Evolutionary conservation across 2,329 filamentous ascomycete genomes (phyloP).

Genomic region (Exserohilum rostratum): DNA sequence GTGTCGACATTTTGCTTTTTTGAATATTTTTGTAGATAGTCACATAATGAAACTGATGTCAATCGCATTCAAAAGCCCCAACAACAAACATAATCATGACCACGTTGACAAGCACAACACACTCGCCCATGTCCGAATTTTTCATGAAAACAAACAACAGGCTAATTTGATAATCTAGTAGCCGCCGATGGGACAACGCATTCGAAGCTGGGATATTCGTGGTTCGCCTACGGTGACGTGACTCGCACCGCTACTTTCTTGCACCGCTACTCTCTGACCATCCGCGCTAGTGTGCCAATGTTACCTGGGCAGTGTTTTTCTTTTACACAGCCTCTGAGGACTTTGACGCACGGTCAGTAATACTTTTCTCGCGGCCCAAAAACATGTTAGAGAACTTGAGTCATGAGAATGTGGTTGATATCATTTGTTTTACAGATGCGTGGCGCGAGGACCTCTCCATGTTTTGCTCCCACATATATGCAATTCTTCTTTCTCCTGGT

Average conservation of each 20-base stretch:
- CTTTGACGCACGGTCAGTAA: not conserved
- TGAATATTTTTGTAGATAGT: conserved; percentile 6
- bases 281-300: not conserved
- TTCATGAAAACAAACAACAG: not conserved
- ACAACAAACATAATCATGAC: not conserved
- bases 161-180: not conserved
- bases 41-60: not conserved
- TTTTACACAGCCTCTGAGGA: too few species aligned
- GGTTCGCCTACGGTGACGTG: conserved; percentile 3
- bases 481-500: conserved; percentile 1
- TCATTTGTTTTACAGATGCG: conserved; percentile 10
- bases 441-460: not conserved
- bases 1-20: not conserved
- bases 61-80: not conserved
- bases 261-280: not conserved
- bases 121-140: not conserved
- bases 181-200: not conserved
- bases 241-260: conserved; percentile 1
- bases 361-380: not conserved
- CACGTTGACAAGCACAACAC: not conserved
- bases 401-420: conserved; percentile 2
- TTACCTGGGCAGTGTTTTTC: not conserved
- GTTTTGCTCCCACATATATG: not conserved
- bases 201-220: conserved; percentile 1
- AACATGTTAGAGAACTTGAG: not conserved